These are phyloP conservation scores for Camellia lanceoleosa DNA, from an alignment of 148 eudicot species.

Conservation along the genomic window DNA sequence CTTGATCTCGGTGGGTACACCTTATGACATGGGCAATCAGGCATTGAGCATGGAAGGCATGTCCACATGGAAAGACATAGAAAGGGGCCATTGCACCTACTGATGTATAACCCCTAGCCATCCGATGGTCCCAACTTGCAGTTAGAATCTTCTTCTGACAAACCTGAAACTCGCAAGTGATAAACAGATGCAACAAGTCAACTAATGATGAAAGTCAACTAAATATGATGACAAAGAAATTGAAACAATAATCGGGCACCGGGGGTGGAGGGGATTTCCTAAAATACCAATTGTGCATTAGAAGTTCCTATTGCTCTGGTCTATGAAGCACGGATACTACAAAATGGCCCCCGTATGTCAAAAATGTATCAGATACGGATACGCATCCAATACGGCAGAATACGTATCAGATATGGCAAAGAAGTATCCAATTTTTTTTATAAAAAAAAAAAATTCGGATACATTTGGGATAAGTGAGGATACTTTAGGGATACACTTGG, in stretches of 20 bases:
- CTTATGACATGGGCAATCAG: conserved; percentile 88
- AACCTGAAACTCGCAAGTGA: conserved; percentile 46
- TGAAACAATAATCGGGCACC: neutral
- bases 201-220: too few relatives aligned
- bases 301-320: neutral
- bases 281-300: neutral
- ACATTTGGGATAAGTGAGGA: too few relatives aligned
- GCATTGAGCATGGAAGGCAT: conserved; percentile 91
- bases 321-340: too few relatives aligned
- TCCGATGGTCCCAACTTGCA: conserved; percentile 59
- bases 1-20: conserved; percentile 69
- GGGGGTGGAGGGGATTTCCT: neutral
- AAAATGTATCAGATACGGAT: too few relatives aligned
- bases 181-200: neutral
- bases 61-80: conserved; percentile 97
- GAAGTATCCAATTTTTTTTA: too few relatives aligned
- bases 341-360: too few relatives aligned
- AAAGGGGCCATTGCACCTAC: conserved; percentile 96
- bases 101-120: conserved; percentile 73
- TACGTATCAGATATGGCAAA: too few relatives aligned
- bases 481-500: too few relatives aligned
- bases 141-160: conserved; percentile 70
- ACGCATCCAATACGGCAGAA: too few relatives aligned
- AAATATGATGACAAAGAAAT: neutral
- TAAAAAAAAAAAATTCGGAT: too few relatives aligned